Evolutionary conservation across 441 rosid genomes (phyloP), one percentile per base, ranked within the genome.

Genomic region (Brassica balearica): DNA sequence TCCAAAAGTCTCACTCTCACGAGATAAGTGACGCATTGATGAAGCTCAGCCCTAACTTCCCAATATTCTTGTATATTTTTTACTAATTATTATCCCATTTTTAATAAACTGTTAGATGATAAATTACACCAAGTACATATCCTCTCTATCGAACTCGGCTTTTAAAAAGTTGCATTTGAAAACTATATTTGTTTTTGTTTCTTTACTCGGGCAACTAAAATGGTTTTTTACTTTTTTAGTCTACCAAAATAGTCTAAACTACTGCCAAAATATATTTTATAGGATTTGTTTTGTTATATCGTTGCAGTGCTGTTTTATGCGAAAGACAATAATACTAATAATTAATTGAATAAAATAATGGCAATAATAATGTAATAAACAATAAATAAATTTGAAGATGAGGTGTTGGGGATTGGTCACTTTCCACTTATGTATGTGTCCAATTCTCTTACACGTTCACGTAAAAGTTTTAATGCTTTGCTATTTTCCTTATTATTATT

Each of bases 1-100:
- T 72, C 81, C 81, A 71, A 66, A 77, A 58, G 66, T 43, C 68
- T 77, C 81, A 65, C 73, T 59, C 72, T 72, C 73, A 72, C 69
- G 69, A 66, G 73, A 66, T 9, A 8, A 65, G 77, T 78, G 81
- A 72, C 77, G 81, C 56, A 66, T 46, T 78, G 72, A 72, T 77
- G 55, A 65, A 65, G 10, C 81, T 71, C 63, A 8, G 17, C 72
- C 76, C 72, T 65, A 71, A 71, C 51, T 77, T 70, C 15, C 58
- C 62, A 25, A 2, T 55, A 53, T n/a, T 53, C 5, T 29, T 3
- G 6, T 56, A 55, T 65, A 0, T 15, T 2, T 3, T 5, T 34
- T 64, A 61, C 36, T 36, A 9, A 17, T 65, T 22, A 25, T 68
- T 17, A 12, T 3, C 58, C 48, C 23, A 53, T 25, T 23, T 59